These are phyloP conservation scores for Xanthoconium purpureum DNA, from an alignment of 768 basidiomycete species.

Conservation along the genomic window DNA sequence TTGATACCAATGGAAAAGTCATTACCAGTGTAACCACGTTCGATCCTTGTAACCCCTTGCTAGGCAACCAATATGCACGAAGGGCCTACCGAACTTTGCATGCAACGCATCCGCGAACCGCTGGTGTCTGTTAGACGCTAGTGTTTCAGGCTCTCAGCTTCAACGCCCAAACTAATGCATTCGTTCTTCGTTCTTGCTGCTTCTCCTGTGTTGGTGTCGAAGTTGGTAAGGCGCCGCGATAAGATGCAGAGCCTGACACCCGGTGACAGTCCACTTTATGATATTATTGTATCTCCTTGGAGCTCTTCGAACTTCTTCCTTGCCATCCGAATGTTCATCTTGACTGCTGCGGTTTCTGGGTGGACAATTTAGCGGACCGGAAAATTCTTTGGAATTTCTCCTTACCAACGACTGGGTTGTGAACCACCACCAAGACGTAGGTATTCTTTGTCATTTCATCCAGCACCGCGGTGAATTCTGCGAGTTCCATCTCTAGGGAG, in stretches of 20 bases:
- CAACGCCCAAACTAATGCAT: not conserved
- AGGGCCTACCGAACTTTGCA: not conserved
- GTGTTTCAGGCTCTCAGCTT: not conserved
- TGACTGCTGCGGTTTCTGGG: conserved; percentile 83
- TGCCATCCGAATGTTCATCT: conserved; percentile 84
- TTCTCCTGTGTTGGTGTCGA: not conserved
- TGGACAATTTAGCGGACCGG: not conserved
- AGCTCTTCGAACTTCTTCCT: conserved; percentile 87
- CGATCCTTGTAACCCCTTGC: not conserved
- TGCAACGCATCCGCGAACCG: not conserved
- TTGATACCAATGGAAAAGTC: conserved; percentile 7
- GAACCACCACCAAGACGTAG: conserved; percentile 85
- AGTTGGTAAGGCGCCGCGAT: not conserved
- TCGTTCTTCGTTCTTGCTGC: not conserved
- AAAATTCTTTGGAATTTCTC: not conserved
- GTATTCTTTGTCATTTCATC: conserved; percentile 94
- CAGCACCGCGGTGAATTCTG: conserved; percentile 83
- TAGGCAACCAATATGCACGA: not conserved
- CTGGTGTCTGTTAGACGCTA: not conserved
- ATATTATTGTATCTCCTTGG: conserved; percentile 62
- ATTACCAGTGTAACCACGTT: not conserved
- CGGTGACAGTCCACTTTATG: conserved; percentile 12
- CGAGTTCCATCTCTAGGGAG: conserved; percentile 80
- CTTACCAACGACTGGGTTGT: conserved; percentile 84
- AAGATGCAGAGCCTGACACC: not conserved